Evolutionary conservation across 2,329 filamentous ascomycete genomes (phyloP), one percentile per base, ranked within the genome.

Genomic region (Stachybotrys chlorohalonatus): DNA sequence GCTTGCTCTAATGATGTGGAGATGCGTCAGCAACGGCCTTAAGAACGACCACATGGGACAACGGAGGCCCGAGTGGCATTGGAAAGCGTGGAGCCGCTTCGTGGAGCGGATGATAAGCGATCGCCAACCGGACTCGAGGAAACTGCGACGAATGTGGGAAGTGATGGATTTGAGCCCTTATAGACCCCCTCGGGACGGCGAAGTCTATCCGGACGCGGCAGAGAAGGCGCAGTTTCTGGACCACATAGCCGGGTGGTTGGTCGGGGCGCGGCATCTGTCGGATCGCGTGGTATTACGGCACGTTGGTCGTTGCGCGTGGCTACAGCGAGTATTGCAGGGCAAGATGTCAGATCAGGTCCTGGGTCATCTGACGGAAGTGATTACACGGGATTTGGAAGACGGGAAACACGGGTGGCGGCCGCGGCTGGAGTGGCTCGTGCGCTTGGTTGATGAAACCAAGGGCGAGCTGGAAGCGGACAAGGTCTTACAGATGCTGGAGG

Each of bases 101-200:
- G 48, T 64, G 5, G 60, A 71, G 46, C 51, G 54, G 31, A 67
- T 74, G 56, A 64, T 73, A 56, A 63, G 63, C 45, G 68, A 73
- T 52, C 55, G 62, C 4, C 51, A 60, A 6, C 42, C 71, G 11
- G 36, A 42, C 36, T 42, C 36, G 36, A 42, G 36, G 36, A 42
- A 42, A 13, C 36, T 42, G 36, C 36, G 36, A 13, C 36, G 36
- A 9, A 13, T 42, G 8, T 42, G 36, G 36, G 36, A 42, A 42
- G 36, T 42, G 8, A 42, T 42, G 36, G 36, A 42, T 42, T 13
- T 42, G 13, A 42, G 36, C 36, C 36, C 36, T 17, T 17, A 36
- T 48, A 9, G 56, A 51, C 39, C 53, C 53, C 47, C 24, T 11
- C 3, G 2, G 24, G 47, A 16, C 9, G 24, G n/a, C 47, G 3